phyloP scores from a whole-genome alignment of 179 eudicot species.

The Nepenthes alata region DNA sequence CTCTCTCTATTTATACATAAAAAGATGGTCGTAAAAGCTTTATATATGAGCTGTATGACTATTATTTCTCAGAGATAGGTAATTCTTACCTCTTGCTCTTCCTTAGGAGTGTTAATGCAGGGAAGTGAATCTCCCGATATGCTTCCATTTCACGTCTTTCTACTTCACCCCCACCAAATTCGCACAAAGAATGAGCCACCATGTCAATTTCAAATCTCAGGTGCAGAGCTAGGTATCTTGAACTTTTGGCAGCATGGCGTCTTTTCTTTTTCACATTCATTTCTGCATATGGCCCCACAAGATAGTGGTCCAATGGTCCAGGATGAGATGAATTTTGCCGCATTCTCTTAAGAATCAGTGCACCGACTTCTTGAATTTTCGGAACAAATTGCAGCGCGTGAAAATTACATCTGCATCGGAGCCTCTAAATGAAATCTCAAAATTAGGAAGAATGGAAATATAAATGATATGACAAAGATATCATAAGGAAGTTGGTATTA shows the following conservation, averaged over 20 bases:
- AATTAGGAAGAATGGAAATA: slow-evolving; percentile 26
- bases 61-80: not conserved
- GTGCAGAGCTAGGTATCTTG: slow-evolving; percentile 79
- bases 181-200: slow-evolving; percentile 97
- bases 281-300: slow-evolving; percentile 68
- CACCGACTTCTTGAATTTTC: slow-evolving; percentile 87
- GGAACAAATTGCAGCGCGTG: slow-evolving; percentile 83
- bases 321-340: slow-evolving; percentile 51
- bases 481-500: too few relatives aligned
- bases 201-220: slow-evolving; percentile 97
- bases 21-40: too few relatives aligned
- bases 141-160: slow-evolving; percentile 80
- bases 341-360: slow-evolving; percentile 63
- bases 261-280: slow-evolving; percentile 22
- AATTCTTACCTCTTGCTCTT: slow-evolving; percentile 49
- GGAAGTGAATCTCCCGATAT: slow-evolving; percentile 77
- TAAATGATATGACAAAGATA: too few relatives aligned
- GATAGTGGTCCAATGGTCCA: slow-evolving; percentile 62
- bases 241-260: slow-evolving; percentile 20
- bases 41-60: too few relatives aligned
- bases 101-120: slow-evolving; percentile 49
- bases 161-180: slow-evolving; percentile 94
- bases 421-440: slow-evolving; percentile 64
- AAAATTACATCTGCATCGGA: slow-evolving; percentile 97
- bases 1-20: too few relatives aligned